Conservation (phyloP, 1,284 basidiomycete species). For the Cryptococcus sp. region DNA sequence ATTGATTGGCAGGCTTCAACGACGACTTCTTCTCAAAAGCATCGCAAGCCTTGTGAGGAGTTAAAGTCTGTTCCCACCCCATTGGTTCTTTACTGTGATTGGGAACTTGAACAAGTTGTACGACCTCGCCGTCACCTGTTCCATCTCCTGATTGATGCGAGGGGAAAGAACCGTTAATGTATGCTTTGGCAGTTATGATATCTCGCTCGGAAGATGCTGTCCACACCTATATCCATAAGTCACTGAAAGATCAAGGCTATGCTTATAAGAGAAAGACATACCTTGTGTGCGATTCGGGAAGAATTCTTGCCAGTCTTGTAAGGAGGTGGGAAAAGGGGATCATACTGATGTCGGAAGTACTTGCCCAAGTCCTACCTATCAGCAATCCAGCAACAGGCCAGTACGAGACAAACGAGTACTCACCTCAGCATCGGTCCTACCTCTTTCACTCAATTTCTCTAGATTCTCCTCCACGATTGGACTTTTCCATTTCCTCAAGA, state of each 20-base stretch:
- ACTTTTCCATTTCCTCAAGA: slow-evolving; percentile 45
- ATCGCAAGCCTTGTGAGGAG: slow-evolving; percentile 51
- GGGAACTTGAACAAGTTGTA: slow-evolving; percentile 48
- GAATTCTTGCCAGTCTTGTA: slow-evolving; percentile 12
- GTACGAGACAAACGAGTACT: slow-evolving; percentile 1
- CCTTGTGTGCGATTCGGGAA: slow-evolving; percentile 30
- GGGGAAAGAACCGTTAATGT: slow-evolving; percentile 49
- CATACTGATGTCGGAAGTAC: slow-evolving; percentile 42
- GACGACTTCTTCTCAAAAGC: slow-evolving; percentile 48
- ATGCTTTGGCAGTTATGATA: slow-evolving; percentile 46
- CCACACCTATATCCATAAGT: slow-evolving; percentile 37
- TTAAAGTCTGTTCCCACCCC: slow-evolving; percentile 45
- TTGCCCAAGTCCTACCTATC: slow-evolving; percentile 32
- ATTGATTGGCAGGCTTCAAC: slow-evolving; percentile 43
- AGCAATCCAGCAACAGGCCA: not conserved
- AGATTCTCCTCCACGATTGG: slow-evolving; percentile 63
- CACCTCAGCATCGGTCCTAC: slow-evolving; percentile 44
- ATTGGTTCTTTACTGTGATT: slow-evolving; percentile 42
- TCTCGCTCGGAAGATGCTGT: slow-evolving; percentile 47
- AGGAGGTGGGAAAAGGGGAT: slow-evolving; percentile 40
- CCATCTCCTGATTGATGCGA: slow-evolving; percentile 43
- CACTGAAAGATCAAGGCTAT: not conserved
- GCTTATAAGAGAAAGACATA: slow-evolving; percentile 6
- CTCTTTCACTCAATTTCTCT: slow-evolving; percentile 58
- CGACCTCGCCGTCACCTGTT: slow-evolving; percentile 47